Percentiles rank a stretch among this genome's conserved stretches.
These are phyloP conservation scores for Chytriomyces sp. DNA, from an alignment of 192 early-diverging fungal species.

Conservation along the genomic window DNA sequence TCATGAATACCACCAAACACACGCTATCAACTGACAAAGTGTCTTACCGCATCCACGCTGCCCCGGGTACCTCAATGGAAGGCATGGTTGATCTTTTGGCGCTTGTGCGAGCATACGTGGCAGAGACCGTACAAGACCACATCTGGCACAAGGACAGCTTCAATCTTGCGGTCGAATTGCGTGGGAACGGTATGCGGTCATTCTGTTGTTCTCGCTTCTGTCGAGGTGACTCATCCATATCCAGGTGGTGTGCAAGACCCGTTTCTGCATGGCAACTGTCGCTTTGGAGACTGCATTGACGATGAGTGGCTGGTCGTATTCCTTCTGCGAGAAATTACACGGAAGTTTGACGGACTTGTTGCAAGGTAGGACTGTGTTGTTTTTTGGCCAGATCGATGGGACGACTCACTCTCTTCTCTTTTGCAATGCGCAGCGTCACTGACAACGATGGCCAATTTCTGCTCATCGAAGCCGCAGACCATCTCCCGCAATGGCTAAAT, in stretches of 20 bases:
- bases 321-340: conserved; percentile 72
- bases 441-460: conserved; percentile 94
- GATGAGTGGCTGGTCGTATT: conserved; percentile 96
- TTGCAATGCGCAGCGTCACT: conserved; percentile 48
- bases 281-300: conserved; percentile 84
- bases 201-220: not conserved
- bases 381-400: not conserved
- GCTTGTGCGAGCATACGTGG: not conserved
- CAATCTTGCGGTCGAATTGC: conserved; percentile 45
- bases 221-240: not conserved
- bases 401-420: not conserved
- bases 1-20: too few relatives aligned
- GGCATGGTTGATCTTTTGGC: not conserved
- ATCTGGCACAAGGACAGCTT: conserved; percentile 82
- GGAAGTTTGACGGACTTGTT: conserved; percentile 56
- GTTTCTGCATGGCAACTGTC: conserved; percentile 53
- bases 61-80: not conserved
- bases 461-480: conserved; percentile 88
- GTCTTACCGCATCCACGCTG: not conserved
- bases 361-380: conserved; percentile 51
- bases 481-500: conserved; percentile 85
- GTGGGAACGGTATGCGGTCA: not conserved
- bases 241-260: conserved; percentile 1
- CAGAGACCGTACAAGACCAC: conserved; percentile 39
- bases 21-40: too few relatives aligned